These are phyloP conservation scores for Aspergillus proliferans DNA, from an alignment of 2,329 filamentous ascomycete species.

Conservation along the genomic window DNA sequence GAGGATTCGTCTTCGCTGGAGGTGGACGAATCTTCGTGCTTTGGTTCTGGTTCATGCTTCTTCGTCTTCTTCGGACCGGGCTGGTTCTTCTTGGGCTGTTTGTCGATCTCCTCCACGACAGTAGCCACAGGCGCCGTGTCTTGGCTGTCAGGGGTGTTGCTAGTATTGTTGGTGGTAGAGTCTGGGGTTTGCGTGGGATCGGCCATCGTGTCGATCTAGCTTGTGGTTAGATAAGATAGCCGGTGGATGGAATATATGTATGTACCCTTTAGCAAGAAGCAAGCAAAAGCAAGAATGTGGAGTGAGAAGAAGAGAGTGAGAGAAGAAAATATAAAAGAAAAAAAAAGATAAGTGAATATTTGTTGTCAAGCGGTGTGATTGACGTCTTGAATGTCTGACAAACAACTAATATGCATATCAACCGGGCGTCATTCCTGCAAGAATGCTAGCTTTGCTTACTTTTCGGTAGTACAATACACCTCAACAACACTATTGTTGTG, in stretches of 20 bases:
- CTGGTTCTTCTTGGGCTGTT: conserved; percentile 22
- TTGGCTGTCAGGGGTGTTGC: conserved; percentile 18
- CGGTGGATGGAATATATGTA: too few relatives aligned
- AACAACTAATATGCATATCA: too few relatives aligned
- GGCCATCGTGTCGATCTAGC: not conserved
- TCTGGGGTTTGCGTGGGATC: not conserved
- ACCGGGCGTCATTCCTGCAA: too few relatives aligned
- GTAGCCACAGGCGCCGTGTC: conserved; percentile 14
- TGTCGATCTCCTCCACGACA: conserved; percentile 24
- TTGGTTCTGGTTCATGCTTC: conserved; percentile 13
- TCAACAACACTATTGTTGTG: too few relatives aligned
- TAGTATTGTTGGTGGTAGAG: too few relatives aligned
- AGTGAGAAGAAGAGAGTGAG: not conserved
- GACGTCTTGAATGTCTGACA: too few relatives aligned
- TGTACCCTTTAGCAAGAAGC: not conserved
- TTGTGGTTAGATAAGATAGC: not conserved
- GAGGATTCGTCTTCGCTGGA: conserved; percentile 16
- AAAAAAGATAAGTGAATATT: not conserved
- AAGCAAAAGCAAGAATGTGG: not conserved
- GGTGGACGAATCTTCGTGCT: conserved; percentile 15
- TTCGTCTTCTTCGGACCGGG: conserved; percentile 8
- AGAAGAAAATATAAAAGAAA: not conserved
- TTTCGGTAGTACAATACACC: too few relatives aligned
- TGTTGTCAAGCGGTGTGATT: not conserved
- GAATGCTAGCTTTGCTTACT: too few relatives aligned